Conservation (phyloP, 208 protist genomes). For the Crithidia mellificae region DNA sequence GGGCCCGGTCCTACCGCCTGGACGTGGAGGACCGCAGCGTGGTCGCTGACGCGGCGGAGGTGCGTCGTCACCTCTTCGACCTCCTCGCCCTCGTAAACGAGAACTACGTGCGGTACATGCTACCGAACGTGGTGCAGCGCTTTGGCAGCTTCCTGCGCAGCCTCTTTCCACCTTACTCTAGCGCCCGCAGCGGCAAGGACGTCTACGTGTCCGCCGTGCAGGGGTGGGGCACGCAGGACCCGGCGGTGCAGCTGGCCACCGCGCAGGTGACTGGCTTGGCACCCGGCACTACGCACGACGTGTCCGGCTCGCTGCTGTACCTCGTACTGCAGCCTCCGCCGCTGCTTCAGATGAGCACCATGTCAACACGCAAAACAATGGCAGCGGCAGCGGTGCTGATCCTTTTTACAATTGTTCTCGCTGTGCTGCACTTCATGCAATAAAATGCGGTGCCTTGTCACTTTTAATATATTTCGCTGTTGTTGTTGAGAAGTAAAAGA, state of each 20-base stretch:
- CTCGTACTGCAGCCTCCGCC: conserved; percentile 44
- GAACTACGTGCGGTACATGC: conserved; percentile 41
- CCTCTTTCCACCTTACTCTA: conserved; percentile 18
- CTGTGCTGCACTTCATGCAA: conserved; percentile 25
- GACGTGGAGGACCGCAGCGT: conserved; percentile 25
- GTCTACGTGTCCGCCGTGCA: conserved; percentile 35
- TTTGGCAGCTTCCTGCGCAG: conserved; percentile 9
- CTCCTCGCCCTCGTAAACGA: conserved; percentile 36
- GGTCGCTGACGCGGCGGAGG: conserved; percentile 28
- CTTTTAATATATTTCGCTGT: too few species aligned
- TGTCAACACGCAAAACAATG: conserved; percentile 21
- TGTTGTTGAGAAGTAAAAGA: too few species aligned
- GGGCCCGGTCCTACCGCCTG: conserved; percentile 18
- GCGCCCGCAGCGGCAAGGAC: background rate
- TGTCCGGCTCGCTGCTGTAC: conserved; percentile 43
- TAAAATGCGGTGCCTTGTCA: too few species aligned
- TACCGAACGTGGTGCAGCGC: conserved; percentile 12
- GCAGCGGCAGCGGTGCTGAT: conserved; percentile 22
- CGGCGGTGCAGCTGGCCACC: conserved; percentile 43
- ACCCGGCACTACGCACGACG: conserved; percentile 42
- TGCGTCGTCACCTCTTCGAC: conserved; percentile 35
- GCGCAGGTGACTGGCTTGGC: conserved; percentile 40
- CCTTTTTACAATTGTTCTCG: conserved; percentile 21
- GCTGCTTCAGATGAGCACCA: conserved; percentile 33
- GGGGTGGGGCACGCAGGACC: conserved; percentile 45